Base-by-base conservation (phyloP, 345 rosid genomes). In the Hibiscus syriacus region DNA sequence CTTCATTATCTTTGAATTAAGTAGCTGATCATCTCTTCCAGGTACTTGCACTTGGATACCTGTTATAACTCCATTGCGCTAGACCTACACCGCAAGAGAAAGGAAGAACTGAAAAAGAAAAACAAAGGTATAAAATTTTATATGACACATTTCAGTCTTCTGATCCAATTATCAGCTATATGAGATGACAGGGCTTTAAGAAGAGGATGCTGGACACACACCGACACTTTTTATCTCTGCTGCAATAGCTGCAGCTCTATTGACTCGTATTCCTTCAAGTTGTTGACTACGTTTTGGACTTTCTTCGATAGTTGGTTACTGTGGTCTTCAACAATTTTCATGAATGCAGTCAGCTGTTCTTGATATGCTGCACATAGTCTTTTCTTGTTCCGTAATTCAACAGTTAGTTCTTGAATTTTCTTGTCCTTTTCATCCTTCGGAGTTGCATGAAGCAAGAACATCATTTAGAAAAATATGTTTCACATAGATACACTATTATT, bases 321-420 rank as follows among this genome's bases (percentile, higher is more conserved):
- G 56, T 88, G 83, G 13, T 81, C 89, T 70, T 88, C 94, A 25
- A 88, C 81, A 14, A 86, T 73, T 77, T 78, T 83, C 79, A 81
- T 78, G 67, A 86, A 88, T 63, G 85, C 77, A 45, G 74, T 70
- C 26, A 88, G 70, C 68, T 86, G 89, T 72, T 86, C 89, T 71
- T 79, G 86, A 54, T 86, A 88, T 6, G 85, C 84, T 39, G 84
- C 78, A 73, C 91, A 83, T 46, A 86, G 57, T 19, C 89, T 82
- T 75, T 86, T 86, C 89, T 84, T 81, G 77, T 86, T 83, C 66
- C 88, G 66, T 30, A 88, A 70, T 78, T 88, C 94, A 12, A 74
- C 70, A 0, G 85, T 88, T 70, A 86, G 55, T 78, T 84, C 91
- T 73, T 88, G 91, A 78, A 88, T 86, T 38, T 70, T 84, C 79